Conservation (phyloP, 441 rosid genomes). For the Flueggea neowawraea region DNA sequence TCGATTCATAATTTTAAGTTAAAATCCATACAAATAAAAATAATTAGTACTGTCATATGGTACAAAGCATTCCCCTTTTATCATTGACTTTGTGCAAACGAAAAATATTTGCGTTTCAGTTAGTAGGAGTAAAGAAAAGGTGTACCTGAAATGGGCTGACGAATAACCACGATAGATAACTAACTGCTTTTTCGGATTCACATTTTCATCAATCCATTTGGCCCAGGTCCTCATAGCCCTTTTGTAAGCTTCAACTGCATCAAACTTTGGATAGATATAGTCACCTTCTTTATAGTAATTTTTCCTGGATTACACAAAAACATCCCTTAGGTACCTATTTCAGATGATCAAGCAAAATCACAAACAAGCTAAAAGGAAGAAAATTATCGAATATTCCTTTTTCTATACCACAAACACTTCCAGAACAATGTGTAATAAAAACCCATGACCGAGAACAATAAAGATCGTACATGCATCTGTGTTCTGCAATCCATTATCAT, state of each 20-base stretch:
- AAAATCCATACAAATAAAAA: too few relatives aligned
- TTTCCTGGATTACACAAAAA: slow-evolving; percentile 49
- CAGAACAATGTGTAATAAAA: too few relatives aligned
- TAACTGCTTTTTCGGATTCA: slow-evolving; percentile 53
- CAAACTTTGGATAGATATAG: slow-evolving; percentile 71
- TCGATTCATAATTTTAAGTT: too few relatives aligned
- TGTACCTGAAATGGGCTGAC: slow-evolving; percentile 89
- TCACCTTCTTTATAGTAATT: slow-evolving; percentile 94
- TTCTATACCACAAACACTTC: too few relatives aligned
- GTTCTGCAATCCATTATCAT: too few relatives aligned
- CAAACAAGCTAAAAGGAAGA: neutral
- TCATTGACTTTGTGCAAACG: too few relatives aligned
- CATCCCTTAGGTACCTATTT: slow-evolving; percentile 14
- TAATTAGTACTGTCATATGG: too few relatives aligned
- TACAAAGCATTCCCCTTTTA: too few relatives aligned
- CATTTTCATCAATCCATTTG: slow-evolving; percentile 63
- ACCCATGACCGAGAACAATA: too few relatives aligned
- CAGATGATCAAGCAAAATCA: slow-evolving; percentile 1
- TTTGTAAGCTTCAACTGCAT: slow-evolving; percentile 82
- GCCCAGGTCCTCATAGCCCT: slow-evolving; percentile 86
- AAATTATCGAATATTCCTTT: too few relatives aligned
- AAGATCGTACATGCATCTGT: too few relatives aligned
- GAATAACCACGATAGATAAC: slow-evolving; percentile 94
- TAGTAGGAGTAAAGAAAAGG: neutral
- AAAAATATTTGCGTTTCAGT: neutral